A percentile compares a stretch with the other conserved stretches of the same genome.
phyloP scores from a whole-genome alignment of 805 yeast genomes.

The Candida andamanensis region DNA sequence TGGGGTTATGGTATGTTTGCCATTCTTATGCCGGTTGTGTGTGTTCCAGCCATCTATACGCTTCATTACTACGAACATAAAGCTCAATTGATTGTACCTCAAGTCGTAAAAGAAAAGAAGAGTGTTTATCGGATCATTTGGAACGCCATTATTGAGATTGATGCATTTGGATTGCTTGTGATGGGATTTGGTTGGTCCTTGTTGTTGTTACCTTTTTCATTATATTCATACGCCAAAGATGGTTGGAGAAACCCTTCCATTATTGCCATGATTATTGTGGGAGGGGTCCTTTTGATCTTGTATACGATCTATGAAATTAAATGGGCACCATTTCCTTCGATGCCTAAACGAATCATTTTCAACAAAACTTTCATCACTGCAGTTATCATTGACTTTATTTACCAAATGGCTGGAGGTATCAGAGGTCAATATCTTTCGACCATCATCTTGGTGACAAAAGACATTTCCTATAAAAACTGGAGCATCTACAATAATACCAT shows the following conservation, averaged over 20 bases:
- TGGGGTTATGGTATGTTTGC: constrained; percentile 51
- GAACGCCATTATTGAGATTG: constrained; percentile 24
- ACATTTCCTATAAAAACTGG: constrained; percentile 30
- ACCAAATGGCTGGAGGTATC: constrained; percentile 24
- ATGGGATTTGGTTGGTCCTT: constrained; percentile 36
- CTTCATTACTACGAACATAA: constrained; percentile 27
- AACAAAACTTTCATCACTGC: constrained; percentile 36
- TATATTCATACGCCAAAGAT: constrained; percentile 25
- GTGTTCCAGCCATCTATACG: constrained; percentile 25
- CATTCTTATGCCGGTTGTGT: constrained; percentile 38
- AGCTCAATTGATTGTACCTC: constrained; percentile 15
- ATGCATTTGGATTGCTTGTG: constrained; percentile 32
- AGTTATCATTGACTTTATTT: constrained; percentile 28
- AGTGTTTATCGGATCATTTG: background rate
- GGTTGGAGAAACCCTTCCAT: constrained; percentile 36
- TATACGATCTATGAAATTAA: constrained; percentile 32
- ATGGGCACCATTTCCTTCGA: constrained; percentile 31
- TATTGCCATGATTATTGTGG: constrained; percentile 41
- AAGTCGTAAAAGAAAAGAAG: constrained; percentile 3
- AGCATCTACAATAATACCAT: constrained; percentile 32
- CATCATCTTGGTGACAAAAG: constrained; percentile 24
- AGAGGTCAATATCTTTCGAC: constrained; percentile 29
- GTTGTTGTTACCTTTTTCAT: constrained; percentile 35
- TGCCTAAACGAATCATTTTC: constrained; percentile 26
- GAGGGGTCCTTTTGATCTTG: constrained; percentile 27